phyloP scores from a whole-genome alignment of 2,329 filamentous ascomycete species.

The Exophiala lecanii-corni region DNA sequence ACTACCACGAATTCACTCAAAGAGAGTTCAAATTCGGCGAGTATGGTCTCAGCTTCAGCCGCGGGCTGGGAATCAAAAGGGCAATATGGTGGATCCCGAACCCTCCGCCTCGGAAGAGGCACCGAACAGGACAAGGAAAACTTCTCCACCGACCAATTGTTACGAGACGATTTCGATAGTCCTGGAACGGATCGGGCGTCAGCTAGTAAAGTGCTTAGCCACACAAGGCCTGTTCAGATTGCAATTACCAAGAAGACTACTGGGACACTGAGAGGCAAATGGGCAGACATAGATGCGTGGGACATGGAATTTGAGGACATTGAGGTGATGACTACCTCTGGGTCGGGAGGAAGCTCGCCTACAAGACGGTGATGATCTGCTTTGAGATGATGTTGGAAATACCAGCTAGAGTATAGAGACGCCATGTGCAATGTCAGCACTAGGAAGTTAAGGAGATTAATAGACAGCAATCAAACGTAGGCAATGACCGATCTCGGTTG shows the following conservation, averaged over 20 bases:
- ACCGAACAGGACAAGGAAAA: slow-evolving; percentile 20
- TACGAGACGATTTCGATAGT: background rate
- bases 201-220: background rate
- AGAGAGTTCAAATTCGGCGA: background rate
- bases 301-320: slow-evolving; percentile 27
- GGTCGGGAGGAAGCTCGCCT: slow-evolving; percentile 17
- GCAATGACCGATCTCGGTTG: too few species aligned
- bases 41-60: background rate
- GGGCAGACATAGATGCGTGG: slow-evolving; percentile 27
- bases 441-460: too few species aligned
- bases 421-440: too few species aligned
- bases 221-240: background rate
- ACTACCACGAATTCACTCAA: slow-evolving; percentile 2
- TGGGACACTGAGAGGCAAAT: slow-evolving; percentile 15
- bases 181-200: background rate
- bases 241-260: background rate
- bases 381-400: background rate
- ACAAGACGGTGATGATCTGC: slow-evolving; percentile 7
- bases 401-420: too few species aligned
- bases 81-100: slow-evolving; percentile 26
- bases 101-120: background rate
- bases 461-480: too few species aligned
- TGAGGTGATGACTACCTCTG: slow-evolving; percentile 19
- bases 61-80: slow-evolving; percentile 3
- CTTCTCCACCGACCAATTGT: background rate